These are phyloP conservation scores for Podosphaera xanthii DNA, from an alignment of 2,329 filamentous ascomycete genomes.

Conservation along the genomic window DNA sequence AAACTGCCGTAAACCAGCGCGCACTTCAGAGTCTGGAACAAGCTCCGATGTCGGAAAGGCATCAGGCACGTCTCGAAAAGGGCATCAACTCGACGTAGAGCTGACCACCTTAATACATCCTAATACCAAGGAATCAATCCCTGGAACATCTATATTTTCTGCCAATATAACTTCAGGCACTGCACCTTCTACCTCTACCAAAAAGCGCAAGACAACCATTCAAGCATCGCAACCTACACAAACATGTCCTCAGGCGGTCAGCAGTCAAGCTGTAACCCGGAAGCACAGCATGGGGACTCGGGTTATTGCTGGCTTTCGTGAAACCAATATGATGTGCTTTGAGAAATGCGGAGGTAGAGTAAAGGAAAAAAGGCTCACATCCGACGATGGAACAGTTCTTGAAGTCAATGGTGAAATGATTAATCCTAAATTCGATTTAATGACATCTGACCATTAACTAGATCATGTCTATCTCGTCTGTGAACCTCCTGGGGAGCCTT, in stretches of 20 bases:
- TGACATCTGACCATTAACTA: conserved; percentile 15
- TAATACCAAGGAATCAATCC: conserved; percentile 24
- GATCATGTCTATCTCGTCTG: conserved; percentile 90
- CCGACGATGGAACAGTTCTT: conserved; percentile 75
- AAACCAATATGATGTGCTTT: conserved; percentile 80
- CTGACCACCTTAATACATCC: conserved; percentile 11
- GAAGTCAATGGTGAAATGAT: conserved; percentile 56
- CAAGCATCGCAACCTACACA: conserved; percentile 8
- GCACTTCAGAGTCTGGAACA: conserved; percentile 15
- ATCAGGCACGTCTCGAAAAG: conserved; percentile 19
- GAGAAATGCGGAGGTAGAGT: conserved; percentile 44
- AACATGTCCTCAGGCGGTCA: conserved; percentile 3
- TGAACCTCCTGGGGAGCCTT: conserved; percentile 91
- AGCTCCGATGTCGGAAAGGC: conserved; percentile 5
- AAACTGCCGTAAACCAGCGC: conserved; percentile 33
- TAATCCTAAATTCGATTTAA: not conserved
- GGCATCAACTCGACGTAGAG: conserved; percentile 13
- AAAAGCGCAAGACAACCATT: conserved; percentile 54
- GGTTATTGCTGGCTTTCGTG: conserved; percentile 17
- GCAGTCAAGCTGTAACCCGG: conserved; percentile 5
- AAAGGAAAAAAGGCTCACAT: conserved; percentile 55
- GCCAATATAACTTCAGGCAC: conserved; percentile 19
- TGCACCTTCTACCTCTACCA: conserved; percentile 27
- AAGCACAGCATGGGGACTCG: conserved; percentile 7
- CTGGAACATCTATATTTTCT: conserved; percentile 35